These are phyloP conservation scores for Cyphellophora europaea DNA, from an alignment of 2,329 filamentous ascomycete genomes.

Conservation along the genomic window DNA sequence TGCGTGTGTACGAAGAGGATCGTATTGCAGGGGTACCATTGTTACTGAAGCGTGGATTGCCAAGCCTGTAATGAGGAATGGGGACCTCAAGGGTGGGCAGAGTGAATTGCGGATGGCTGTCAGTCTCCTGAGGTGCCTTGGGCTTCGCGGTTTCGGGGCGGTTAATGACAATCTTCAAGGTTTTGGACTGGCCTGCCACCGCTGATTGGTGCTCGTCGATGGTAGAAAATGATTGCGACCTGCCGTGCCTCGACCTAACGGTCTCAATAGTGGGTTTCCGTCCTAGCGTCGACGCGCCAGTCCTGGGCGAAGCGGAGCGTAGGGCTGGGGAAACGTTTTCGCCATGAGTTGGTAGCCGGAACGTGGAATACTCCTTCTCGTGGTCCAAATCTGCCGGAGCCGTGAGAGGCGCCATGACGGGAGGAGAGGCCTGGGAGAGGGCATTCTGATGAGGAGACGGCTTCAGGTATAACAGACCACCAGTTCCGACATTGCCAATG, in stretches of 20 bases:
- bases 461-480: constrained; percentile 74
- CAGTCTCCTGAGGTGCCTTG: constrained; percentile 27
- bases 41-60: constrained; percentile 69
- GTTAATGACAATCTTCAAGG: constrained; percentile 73
- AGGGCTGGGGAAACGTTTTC: no score
- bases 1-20: constrained; percentile 63
- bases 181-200: constrained; percentile 41
- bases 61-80: constrained; percentile 78
- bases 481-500: constrained; percentile 73
- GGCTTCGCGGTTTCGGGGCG: constrained; percentile 55
- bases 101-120: constrained; percentile 10
- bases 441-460: constrained; percentile 38
- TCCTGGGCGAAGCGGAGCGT: no score
- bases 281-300: neutral
- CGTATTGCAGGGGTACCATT: constrained; percentile 68
- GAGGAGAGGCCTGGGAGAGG: constrained; percentile 24
- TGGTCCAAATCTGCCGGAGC: constrained; percentile 40
- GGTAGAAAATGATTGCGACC: constrained; percentile 62
- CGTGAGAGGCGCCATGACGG: constrained; percentile 43
- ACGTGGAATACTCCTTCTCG: no score
- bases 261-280: neutral
- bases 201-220: constrained; percentile 51
- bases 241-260: constrained; percentile 15
- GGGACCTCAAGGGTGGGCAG: constrained; percentile 58
- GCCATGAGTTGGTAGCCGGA: no score